These are phyloP conservation scores for Gilbertella persicaria DNA, from an alignment of 371 early-diverging fungal species.

Conservation along the genomic window DNA sequence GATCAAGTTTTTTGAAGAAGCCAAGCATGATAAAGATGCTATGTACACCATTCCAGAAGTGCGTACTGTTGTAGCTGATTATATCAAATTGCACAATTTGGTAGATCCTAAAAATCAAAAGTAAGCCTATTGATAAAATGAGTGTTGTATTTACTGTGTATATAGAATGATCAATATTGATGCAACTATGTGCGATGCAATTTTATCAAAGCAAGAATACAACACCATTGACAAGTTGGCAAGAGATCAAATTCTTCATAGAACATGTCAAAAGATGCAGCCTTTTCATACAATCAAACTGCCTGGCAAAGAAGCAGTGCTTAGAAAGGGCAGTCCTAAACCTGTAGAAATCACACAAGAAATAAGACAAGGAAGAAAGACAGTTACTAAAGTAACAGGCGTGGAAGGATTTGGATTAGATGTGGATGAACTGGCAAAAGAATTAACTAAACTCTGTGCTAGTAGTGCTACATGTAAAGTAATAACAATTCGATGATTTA, in stretches of 20 bases:
- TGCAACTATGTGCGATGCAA: conserved; percentile 58
- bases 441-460: conserved; percentile 66
- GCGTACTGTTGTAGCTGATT: conserved; percentile 55
- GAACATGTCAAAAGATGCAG: conserved; percentile 57
- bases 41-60: conserved; percentile 59
- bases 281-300: conserved; percentile 50
- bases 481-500: background rate
- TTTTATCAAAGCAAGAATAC: conserved; percentile 62
- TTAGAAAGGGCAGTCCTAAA: conserved; percentile 46
- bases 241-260: conserved; percentile 56
- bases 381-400: conserved; percentile 64
- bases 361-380: conserved; percentile 65
- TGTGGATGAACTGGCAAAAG: conserved; percentile 62
- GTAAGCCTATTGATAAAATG: conserved; percentile 11
- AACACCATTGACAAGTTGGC: conserved; percentile 50
- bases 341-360: conserved; percentile 63
- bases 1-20: conserved; percentile 54
- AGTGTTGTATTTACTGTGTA: background rate
- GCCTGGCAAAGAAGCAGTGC: conserved; percentile 47
- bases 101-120: conserved; percentile 65
- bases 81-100: conserved; percentile 57
- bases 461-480: conserved; percentile 65
- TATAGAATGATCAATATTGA: conserved; percentile 59
- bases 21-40: conserved; percentile 51
- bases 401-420: conserved; percentile 65